A percentile compares a stretch with the other conserved stretches of the same genome.
phyloP scores from a whole-genome alignment of 1,284 basidiomycete genomes.

The Agroathelia rolfsii region DNA sequence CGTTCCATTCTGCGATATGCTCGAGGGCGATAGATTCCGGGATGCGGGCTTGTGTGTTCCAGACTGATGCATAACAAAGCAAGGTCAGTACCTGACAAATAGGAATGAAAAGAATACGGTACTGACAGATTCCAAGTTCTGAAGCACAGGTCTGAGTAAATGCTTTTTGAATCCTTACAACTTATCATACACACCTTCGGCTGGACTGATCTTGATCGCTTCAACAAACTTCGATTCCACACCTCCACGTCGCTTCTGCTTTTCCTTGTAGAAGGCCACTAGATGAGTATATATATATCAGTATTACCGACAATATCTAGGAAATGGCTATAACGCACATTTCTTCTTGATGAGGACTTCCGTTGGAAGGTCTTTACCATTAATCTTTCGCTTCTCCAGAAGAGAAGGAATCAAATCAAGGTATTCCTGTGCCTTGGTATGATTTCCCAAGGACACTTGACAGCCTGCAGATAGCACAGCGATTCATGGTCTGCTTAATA shows the following conservation, averaged over 20 bases:
- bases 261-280: conserved; percentile 68
- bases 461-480: conserved; percentile 34
- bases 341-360: conserved; percentile 71
- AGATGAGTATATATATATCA: too few species aligned
- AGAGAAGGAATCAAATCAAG: conserved; percentile 51
- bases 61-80: conserved; percentile 33
- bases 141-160: conserved; percentile 6
- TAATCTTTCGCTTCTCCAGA: conserved; percentile 51
- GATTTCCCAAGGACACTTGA: conserved; percentile 42
- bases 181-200: conserved; percentile 56
- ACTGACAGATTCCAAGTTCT: conserved; percentile 55
- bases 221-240: conserved; percentile 39
- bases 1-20: conserved; percentile 41
- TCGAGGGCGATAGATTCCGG: conserved; percentile 37
- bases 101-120: conserved; percentile 1
- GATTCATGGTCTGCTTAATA: too few species aligned
- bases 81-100: conserved; percentile 1
- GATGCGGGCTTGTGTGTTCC: conserved; percentile 61
- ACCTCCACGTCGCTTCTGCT: conserved; percentile 45
- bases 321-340: too few species aligned
- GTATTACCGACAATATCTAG: too few species aligned
- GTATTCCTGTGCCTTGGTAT: conserved; percentile 45
- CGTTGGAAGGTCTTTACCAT: conserved; percentile 59
- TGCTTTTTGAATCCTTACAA: neutral
- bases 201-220: conserved; percentile 52